Evolutionary conservation across 1,284 basidiomycete genomes (phyloP), one percentile per base, ranked within the genome.

Genomic region (Pyrrhoderma lamaoense): DNA sequence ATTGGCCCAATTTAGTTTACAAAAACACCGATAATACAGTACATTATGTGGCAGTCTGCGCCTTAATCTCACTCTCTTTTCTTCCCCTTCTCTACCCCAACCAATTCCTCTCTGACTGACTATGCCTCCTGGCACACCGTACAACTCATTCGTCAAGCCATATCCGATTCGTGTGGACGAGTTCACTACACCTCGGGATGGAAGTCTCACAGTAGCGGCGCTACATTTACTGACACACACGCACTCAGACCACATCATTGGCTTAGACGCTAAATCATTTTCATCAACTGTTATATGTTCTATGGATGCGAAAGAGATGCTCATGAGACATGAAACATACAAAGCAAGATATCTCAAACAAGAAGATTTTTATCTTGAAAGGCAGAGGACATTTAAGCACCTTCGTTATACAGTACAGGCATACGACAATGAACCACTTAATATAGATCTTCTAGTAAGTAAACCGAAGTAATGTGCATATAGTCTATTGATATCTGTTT

Each of bases 151-250:
- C 60, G 70, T 80, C 1, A 70, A 68, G 1, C 82, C 84, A 1
- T 92, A 90, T 64, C 75, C 77, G 8, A 90, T 93, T 47, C 80
- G 88, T 2, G 80, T 93, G 21, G 90, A 93, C 64, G 78, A 81
- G 56, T 93, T 93, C 64, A 70, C 77, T 9, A 62, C 66, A 56
- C 61, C 70, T 16, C 55, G 46, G 44, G 56, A 68, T 51, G 55
- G 67, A 59, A 42, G 57, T 52, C 65, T 68, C 43, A 69, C 70
- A 22, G 61, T 70, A 8, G 82, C 86, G 0, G 73, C 74, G 3
- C 71, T 92, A 4, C 80, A 87, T 64, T 76, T 93, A 7, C 75
- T 94, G 49, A 82, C 85, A 0, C 90, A 93, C 62, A 86, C 89
- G 0, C 91, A 94, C 66, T 75, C 89, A 0, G 91, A 93, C 65